These are phyloP conservation scores for Dioscorea zingiberensis DNA, from an alignment of 106 monocot species.

Conservation along the genomic window DNA sequence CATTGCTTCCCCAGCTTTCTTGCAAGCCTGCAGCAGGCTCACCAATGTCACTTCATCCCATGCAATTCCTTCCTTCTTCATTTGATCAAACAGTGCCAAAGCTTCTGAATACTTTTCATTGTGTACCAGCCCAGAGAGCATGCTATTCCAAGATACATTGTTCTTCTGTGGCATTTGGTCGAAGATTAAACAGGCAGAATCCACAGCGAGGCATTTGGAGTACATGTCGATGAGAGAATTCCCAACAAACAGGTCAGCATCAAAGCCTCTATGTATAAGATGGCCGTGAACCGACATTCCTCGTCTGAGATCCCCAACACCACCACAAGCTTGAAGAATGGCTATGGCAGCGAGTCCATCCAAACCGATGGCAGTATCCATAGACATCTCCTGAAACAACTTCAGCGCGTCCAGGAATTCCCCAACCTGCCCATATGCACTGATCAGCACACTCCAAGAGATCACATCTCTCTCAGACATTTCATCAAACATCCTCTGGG, in stretches of 20 bases:
- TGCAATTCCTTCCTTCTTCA: conserved; percentile 20
- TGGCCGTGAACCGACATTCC: conserved; percentile 51
- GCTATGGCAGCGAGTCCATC: conserved; percentile 57
- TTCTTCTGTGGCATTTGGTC: conserved; percentile 33
- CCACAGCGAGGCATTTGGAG: conserved; percentile 46
- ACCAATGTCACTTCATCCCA: conserved; percentile 64
- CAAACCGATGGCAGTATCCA: conserved; percentile 4
- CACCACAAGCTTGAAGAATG: conserved; percentile 61
- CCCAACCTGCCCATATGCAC: conserved; percentile 32
- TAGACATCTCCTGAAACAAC: conserved; percentile 40
- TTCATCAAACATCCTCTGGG: conserved; percentile 63
- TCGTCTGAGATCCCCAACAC: conserved; percentile 10
- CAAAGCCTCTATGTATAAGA: conserved; percentile 43
- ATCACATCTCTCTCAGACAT: conserved; percentile 55
- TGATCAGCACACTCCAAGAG: conserved; percentile 67
- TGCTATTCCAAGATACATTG: conserved; percentile 77
- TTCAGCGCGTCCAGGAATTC: conserved; percentile 12
- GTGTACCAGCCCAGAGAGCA: conserved; percentile 61
- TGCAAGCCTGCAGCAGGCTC: conserved; percentile 52
- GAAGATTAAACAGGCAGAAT: conserved; percentile 45
- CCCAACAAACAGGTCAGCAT: conserved; percentile 48
- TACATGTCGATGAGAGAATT: conserved; percentile 84
- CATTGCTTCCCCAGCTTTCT: conserved; percentile 20
- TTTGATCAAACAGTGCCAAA: conserved; percentile 26
- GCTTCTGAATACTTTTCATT: conserved; percentile 38